Evolutionary conservation across 345 rosid genomes (phyloP).

Genomic region (Heritiera fomes): DNA sequence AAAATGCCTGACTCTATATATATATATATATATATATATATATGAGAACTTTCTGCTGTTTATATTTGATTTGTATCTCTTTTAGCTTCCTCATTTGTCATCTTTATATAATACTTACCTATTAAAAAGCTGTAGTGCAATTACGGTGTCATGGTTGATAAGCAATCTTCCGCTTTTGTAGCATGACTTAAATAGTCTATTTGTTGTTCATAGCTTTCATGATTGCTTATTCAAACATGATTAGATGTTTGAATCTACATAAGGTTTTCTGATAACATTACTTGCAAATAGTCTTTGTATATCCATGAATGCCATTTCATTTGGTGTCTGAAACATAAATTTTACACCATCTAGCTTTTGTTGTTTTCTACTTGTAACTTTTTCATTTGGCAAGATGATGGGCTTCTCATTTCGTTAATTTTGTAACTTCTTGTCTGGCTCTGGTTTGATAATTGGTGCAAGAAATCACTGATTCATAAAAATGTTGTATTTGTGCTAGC

Average conservation of each 20-base stretch:
- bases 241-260: conserved; percentile 4
- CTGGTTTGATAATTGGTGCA: not conserved
- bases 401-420: not conserved
- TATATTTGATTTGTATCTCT: not conserved
- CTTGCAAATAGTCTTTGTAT: not conserved
- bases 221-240: conserved; percentile 12
- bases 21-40: too few species aligned
- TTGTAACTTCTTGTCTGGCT: not conserved
- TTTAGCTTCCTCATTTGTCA: not conserved
- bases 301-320: not conserved
- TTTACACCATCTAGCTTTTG: not conserved
- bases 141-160: not conserved
- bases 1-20: not conserved
- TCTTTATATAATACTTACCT: not conserved
- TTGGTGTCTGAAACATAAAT: not conserved
- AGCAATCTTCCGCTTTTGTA: not conserved
- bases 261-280: not conserved
- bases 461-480: not conserved
- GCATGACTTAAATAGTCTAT: not conserved
- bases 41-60: not conserved
- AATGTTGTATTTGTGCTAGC: conserved; percentile 2
- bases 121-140: not conserved
- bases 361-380: too few species aligned
- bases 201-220: not conserved
- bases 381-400: not conserved